phyloP scores from a whole-genome alignment of 1,284 basidiomycete species.

The Microbotryum saponariae region DNA sequence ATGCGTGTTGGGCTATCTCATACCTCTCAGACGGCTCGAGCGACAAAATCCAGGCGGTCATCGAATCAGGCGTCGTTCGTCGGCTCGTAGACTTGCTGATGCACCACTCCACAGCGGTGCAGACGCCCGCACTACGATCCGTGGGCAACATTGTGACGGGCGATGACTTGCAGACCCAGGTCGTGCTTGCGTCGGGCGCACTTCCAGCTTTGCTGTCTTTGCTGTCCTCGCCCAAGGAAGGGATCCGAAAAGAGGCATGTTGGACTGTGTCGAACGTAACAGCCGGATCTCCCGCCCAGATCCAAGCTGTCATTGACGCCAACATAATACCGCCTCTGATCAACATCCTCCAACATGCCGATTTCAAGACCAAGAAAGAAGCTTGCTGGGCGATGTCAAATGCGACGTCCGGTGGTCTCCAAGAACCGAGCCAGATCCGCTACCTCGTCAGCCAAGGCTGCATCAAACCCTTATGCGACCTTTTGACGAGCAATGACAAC shows the following conservation, averaged over 20 bases:
- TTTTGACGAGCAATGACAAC: slow-evolving; percentile 97
- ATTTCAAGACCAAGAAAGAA: slow-evolving; percentile 99
- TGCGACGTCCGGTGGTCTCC: slow-evolving; percentile 93
- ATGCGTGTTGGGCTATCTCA: slow-evolving; percentile 99
- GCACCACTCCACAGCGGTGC: slow-evolving; percentile 96
- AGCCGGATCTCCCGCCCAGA: slow-evolving; percentile 91
- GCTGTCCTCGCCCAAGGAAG: slow-evolving; percentile 91
- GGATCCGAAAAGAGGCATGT: slow-evolving; percentile 88
- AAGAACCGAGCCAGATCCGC: slow-evolving; percentile 94
- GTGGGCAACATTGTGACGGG: slow-evolving; percentile 99
- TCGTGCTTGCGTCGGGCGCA: slow-evolving; percentile 92
- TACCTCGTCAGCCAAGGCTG: slow-evolving; percentile 97
- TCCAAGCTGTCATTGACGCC: slow-evolving; percentile 67
- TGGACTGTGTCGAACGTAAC: slow-evolving; percentile 99
- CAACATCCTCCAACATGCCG: slow-evolving; percentile 93
- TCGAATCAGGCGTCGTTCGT: slow-evolving; percentile 95
- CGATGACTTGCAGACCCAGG: slow-evolving; percentile 97
- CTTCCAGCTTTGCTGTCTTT: slow-evolving; percentile 86
- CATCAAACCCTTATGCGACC: slow-evolving; percentile 96
- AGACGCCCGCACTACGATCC: slow-evolving; percentile 93
- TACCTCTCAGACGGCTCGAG: slow-evolving; percentile 99
- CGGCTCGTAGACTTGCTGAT: slow-evolving; percentile 95
- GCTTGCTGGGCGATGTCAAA: slow-evolving; percentile 99
- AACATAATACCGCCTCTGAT: slow-evolving; percentile 94
- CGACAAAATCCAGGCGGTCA: slow-evolving; percentile 99